Conservation (phyloP, 768 basidiomycete species). For the Auriculariales sp. region DNA sequence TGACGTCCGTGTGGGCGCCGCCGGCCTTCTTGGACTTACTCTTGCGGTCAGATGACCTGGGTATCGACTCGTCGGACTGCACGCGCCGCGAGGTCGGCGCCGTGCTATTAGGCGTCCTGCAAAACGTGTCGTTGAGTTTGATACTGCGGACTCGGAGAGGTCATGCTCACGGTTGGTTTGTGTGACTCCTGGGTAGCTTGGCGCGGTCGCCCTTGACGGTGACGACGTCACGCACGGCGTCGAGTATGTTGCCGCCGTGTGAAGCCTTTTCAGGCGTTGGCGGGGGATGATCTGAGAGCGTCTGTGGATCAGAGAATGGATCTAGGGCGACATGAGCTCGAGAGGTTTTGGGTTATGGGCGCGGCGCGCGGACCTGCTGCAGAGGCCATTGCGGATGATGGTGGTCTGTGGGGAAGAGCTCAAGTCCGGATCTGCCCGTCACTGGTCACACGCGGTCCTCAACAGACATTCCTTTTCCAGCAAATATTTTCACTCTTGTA, state of each 20-base stretch:
- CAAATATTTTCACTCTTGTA: too few species aligned
- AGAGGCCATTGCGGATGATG: background rate
- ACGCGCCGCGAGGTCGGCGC: conserved; percentile 24
- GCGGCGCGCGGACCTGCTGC: too few species aligned
- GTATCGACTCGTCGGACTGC: conserved; percentile 33
- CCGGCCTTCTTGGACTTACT: conserved; percentile 45
- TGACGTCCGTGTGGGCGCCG: conserved; percentile 75
- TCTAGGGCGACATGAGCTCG: too few species aligned
- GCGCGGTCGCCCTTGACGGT: conserved; percentile 31
- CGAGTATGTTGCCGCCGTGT: conserved; percentile 41
- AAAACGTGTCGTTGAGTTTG: conserved; percentile 11
- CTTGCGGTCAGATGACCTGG: conserved; percentile 25
- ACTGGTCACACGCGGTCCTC: too few species aligned
- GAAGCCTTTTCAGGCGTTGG: conserved; percentile 14
- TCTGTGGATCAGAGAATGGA: conserved; percentile 5
- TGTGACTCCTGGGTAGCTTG: conserved; percentile 45
- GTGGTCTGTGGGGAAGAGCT: background rate
- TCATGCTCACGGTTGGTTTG: conserved; percentile 22
- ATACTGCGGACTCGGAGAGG: background rate
- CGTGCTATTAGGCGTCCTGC: conserved; percentile 13
- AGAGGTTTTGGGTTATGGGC: too few species aligned
- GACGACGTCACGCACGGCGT: conserved; percentile 59
- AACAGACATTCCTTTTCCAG: too few species aligned
- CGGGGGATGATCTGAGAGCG: conserved; percentile 1
- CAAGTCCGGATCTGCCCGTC: background rate